These are phyloP conservation scores for Lepidopterella palustris DNA, from an alignment of 495 filamentous ascomycete species.

Conservation along the genomic window DNA sequence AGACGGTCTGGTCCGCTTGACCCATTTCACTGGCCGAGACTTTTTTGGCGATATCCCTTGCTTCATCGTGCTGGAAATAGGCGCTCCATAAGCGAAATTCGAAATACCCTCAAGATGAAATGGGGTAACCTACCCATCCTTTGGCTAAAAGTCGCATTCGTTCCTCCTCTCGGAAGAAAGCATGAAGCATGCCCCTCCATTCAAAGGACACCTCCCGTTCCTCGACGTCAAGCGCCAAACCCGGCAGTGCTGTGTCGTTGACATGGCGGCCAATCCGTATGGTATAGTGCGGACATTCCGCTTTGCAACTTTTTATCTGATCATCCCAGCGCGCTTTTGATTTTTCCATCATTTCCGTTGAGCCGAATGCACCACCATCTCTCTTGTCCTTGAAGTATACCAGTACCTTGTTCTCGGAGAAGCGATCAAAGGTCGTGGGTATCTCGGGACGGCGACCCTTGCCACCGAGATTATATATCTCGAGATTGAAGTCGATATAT, in stretches of 20 bases:
- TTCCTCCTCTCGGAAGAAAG: slow-evolving; percentile 14
- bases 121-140: background rate
- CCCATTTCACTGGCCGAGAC: background rate
- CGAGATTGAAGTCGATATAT: slow-evolving; percentile 13
- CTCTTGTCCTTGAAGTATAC: slow-evolving; percentile 9
- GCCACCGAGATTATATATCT: slow-evolving; percentile 24
- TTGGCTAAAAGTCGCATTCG: background rate
- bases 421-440: slow-evolving; percentile 1
- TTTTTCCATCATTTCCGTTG: background rate
- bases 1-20: background rate
- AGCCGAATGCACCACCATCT: background rate
- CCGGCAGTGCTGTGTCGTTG: slow-evolving; percentile 18
- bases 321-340: slow-evolving; percentile 14
- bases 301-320: background rate
- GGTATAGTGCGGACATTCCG: slow-evolving; percentile 17
- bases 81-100: too few relatives aligned
- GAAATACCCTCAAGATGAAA: too few relatives aligned
- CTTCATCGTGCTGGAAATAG: too few relatives aligned
- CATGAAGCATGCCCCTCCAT: slow-evolving; percentile 17
- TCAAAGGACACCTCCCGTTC: slow-evolving; percentile 8
- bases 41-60: too few relatives aligned
- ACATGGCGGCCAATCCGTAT: slow-evolving; percentile 12
- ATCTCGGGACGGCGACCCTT: slow-evolving; percentile 10
- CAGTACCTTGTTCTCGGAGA: background rate
- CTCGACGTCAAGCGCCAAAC: background rate